A percentile compares a stretch with the other conserved stretches of the same genome.
These are phyloP conservation scores for Domatiomyces globalis DNA, from an alignment of 2,329 filamentous ascomycete genomes.

Conservation along the genomic window DNA sequence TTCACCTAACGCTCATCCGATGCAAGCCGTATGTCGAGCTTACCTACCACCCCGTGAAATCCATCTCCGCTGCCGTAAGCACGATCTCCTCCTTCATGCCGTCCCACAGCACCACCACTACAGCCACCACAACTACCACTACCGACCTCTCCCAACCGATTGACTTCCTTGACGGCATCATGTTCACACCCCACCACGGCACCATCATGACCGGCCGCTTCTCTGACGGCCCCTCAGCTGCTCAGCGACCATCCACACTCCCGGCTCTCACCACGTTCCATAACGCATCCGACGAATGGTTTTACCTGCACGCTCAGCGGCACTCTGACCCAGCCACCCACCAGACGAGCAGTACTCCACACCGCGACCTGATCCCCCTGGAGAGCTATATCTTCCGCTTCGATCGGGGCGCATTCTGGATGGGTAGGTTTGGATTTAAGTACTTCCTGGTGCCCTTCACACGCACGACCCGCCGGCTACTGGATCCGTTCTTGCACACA, in stretches of 20 bases:
- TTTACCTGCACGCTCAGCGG: constrained; percentile 30
- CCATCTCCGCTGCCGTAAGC: constrained; percentile 23
- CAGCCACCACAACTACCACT: too few relatives aligned
- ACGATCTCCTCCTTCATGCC: constrained; percentile 29
- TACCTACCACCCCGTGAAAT: constrained; percentile 32
- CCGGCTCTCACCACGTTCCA: constrained; percentile 11
- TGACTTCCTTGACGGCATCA: constrained; percentile 38
- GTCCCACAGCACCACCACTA: constrained; percentile 22
- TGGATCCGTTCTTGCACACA: constrained; percentile 49
- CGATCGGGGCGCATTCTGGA: constrained; percentile 53
- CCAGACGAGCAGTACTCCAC: neutral
- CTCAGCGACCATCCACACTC: neutral
- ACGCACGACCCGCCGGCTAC: constrained; percentile 40
- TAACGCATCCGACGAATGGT: constrained; percentile 34
- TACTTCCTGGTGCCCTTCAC: constrained; percentile 51
- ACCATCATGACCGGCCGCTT: constrained; percentile 49
- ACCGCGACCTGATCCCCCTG: constrained; percentile 21
- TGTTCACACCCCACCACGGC: constrained; percentile 34
- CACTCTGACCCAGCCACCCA: neutral
- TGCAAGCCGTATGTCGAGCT: constrained; percentile 37
- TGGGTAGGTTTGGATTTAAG: constrained; percentile 44
- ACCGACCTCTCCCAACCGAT: constrained; percentile 4
- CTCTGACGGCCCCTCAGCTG: constrained; percentile 27
- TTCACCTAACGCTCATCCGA: constrained; percentile 34
- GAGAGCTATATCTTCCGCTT: constrained; percentile 32